Evolutionary conservation across 345 rosid species (phyloP).

Genomic region (Dimocarpus longan): DNA sequence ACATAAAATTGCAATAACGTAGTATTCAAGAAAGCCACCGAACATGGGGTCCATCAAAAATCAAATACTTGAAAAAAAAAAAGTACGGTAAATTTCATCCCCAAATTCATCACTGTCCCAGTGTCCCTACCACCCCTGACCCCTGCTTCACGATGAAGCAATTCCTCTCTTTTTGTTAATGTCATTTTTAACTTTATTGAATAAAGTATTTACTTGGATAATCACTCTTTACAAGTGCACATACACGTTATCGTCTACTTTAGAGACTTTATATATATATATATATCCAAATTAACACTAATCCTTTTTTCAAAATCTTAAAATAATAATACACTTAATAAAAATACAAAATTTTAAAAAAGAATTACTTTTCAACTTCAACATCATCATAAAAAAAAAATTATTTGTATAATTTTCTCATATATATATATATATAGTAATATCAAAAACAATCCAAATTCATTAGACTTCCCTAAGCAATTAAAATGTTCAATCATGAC

Average conservation of each 20-base stretch:
- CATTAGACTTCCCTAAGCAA: too few relatives aligned
- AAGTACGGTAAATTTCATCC: background rate
- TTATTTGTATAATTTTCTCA: too few relatives aligned
- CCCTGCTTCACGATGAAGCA: constrained; percentile 40
- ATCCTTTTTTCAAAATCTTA: too few relatives aligned
- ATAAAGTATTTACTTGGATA: background rate
- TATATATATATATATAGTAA: too few relatives aligned
- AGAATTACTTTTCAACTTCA: too few relatives aligned
- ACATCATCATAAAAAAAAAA: too few relatives aligned
- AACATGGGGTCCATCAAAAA: background rate
- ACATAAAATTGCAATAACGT: background rate
- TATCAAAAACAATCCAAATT: too few relatives aligned
- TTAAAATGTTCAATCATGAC: too few relatives aligned
- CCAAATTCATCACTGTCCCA: background rate
- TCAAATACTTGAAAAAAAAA: background rate
- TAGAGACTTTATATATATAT: background rate
- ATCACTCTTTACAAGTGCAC: background rate
- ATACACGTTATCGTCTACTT: background rate
- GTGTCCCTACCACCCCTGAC: constrained; percentile 14
- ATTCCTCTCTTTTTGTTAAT: background rate
- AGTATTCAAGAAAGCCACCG: background rate
- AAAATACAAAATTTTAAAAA: too few relatives aligned
- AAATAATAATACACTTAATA: too few relatives aligned
- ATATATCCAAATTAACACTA: too few relatives aligned
- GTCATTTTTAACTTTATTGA: background rate